phyloP scores from a whole-genome alignment of 2,329 filamentous ascomycete genomes.

The Metarhizium humberi region DNA sequence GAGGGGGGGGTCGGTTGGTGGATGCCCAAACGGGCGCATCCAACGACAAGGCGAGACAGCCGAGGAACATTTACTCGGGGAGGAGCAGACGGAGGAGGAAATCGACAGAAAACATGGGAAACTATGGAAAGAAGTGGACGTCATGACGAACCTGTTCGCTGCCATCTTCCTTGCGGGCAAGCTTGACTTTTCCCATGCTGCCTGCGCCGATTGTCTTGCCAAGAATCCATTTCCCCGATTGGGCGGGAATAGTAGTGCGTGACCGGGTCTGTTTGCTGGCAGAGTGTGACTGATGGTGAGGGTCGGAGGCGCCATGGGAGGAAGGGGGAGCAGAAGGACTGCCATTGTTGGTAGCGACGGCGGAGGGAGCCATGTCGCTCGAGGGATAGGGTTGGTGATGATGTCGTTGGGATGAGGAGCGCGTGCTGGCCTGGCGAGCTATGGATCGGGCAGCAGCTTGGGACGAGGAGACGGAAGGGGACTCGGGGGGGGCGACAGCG shows the following conservation, averaged over 20 bases:
- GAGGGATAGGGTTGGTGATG: constrained; percentile 20
- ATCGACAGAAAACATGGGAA: background rate
- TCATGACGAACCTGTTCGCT: constrained; percentile 67
- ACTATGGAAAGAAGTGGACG: background rate
- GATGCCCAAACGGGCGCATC: background rate
- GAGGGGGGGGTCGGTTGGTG: background rate
- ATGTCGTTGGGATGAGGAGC: constrained; percentile 28
- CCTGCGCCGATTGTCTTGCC: constrained; percentile 96
- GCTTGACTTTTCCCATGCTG: constrained; percentile 98
- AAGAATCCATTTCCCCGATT: constrained; percentile 86
- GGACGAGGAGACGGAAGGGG: constrained; percentile 13
- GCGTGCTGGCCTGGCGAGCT: constrained; percentile 41
- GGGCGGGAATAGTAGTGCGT: constrained; percentile 78
- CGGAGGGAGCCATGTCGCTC: constrained; percentile 40
- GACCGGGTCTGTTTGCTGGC: constrained; percentile 45
- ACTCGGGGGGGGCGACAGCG: constrained; percentile 35
- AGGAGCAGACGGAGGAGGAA: background rate
- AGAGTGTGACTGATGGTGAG: constrained; percentile 22
- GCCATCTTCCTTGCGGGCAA: constrained; percentile 82
- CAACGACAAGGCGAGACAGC: background rate
- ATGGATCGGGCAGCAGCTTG: constrained; percentile 17
- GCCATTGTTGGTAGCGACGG: constrained; percentile 40
- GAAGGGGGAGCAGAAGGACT: constrained; percentile 41
- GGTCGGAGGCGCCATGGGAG: constrained; percentile 29
- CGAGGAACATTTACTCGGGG: background rate